Conservation (phyloP, 345 rosid species). For the Conringia planisiliqua region DNA sequence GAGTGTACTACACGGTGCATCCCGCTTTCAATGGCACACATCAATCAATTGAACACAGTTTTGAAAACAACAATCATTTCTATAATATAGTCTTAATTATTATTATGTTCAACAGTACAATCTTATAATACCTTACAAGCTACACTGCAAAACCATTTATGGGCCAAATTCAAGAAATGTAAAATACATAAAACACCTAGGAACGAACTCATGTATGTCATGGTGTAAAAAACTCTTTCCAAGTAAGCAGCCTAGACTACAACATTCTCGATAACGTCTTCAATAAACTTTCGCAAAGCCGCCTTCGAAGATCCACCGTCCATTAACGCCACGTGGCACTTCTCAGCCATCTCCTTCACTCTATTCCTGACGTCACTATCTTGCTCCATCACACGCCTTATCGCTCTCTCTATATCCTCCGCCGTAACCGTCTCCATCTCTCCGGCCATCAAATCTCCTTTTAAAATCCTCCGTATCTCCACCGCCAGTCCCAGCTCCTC, state of each 20-base stretch:
- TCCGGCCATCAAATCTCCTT: not conserved
- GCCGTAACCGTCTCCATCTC: constrained; percentile 28
- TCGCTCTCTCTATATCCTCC: constrained; percentile 43
- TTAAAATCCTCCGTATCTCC: constrained; percentile 36
- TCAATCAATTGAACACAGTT: too few species aligned
- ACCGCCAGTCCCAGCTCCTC: constrained; percentile 43
- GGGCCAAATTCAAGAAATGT: too few species aligned
- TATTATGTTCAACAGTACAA: too few species aligned
- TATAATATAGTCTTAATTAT: too few species aligned
- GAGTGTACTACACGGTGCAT: too few species aligned
- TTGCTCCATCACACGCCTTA: constrained; percentile 36
- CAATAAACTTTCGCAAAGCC: constrained; percentile 33
- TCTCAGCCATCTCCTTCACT: constrained; percentile 33
- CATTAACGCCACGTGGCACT: constrained; percentile 32
- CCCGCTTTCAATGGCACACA: too few species aligned
- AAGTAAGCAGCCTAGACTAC: not conserved
- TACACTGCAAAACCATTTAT: too few species aligned
- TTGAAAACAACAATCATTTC: too few species aligned
- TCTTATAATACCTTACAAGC: too few species aligned
- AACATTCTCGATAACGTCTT: constrained; percentile 19
- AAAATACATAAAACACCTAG: too few species aligned
- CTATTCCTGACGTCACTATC: constrained; percentile 30
- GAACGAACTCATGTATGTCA: too few species aligned
- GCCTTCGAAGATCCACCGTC: constrained; percentile 43
- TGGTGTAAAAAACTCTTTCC: too few species aligned